These are phyloP conservation scores for Domatiomyces globalis DNA, from an alignment of 2,329 filamentous ascomycete species.

Conservation along the genomic window DNA sequence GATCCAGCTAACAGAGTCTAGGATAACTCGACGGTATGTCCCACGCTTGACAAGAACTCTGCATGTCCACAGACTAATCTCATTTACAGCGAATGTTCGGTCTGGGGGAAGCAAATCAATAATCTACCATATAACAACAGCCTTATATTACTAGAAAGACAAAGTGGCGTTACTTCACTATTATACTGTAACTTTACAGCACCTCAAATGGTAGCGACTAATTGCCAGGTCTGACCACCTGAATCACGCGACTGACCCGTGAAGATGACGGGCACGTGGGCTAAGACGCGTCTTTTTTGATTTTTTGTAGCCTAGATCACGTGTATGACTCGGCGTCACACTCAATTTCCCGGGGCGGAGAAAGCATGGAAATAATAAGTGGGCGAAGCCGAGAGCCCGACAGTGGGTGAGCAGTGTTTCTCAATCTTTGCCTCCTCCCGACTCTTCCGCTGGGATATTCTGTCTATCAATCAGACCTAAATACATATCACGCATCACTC, in stretches of 20 bases:
- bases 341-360: not conserved
- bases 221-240: no score
- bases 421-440: not conserved
- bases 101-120: slow-evolving; percentile 36
- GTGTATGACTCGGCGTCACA: no score
- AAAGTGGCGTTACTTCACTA: no score
- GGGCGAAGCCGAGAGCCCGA: not conserved
- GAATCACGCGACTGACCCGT: no score
- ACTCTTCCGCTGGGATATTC: not conserved
- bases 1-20: not conserved
- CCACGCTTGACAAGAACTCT: slow-evolving; percentile 41
- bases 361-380: not conserved
- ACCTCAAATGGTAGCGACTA: no score
- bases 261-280: no score
- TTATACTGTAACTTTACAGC: no score
- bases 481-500: not conserved
- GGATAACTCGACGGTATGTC: slow-evolving; percentile 26
- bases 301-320: no score
- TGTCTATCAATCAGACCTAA: not conserved
- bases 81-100: slow-evolving; percentile 74
- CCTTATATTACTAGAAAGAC: not conserved
- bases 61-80: not conserved
- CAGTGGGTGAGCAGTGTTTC: not conserved
- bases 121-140: not conserved
- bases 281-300: no score